Evolutionary conservation across 1,284 basidiomycete genomes (phyloP).

Genomic region (Moniliophthora roreri): DNA sequence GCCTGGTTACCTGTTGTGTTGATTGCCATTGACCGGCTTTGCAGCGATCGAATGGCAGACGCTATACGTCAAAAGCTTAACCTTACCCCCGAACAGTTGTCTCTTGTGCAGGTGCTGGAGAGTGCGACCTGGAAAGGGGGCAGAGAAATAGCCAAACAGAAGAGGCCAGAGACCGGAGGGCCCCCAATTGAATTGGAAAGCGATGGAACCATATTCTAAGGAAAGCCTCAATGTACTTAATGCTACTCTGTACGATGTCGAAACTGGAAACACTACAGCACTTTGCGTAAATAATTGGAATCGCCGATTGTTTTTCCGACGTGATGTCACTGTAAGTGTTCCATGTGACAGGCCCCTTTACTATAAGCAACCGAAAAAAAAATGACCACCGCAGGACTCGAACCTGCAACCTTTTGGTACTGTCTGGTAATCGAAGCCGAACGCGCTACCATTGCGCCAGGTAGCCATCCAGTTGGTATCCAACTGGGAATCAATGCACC

Average conservation of each 20-base stretch:
- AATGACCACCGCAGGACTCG: conserved; percentile 83
- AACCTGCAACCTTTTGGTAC: conserved; percentile 85
- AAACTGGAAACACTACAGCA: not conserved
- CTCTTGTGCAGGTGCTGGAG: conserved; percentile 88
- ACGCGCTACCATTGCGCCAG: conserved; percentile 85
- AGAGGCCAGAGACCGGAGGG: conserved; percentile 72
- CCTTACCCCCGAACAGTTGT: conserved; percentile 48
- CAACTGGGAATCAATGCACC: no score
- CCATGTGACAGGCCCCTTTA: no score
- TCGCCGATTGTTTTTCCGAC: no score
- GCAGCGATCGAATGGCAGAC: conserved; percentile 79
- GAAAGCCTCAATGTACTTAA: not conserved
- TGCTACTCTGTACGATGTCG: not conserved
- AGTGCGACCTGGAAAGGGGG: conserved; percentile 96
- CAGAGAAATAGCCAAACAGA: conserved; percentile 83
- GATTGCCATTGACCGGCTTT: conserved; percentile 5
- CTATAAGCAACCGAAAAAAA: not conserved
- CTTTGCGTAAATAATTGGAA: no score
- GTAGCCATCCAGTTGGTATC: no score
- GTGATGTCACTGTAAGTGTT: no score
- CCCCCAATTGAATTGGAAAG: conserved; percentile 88
- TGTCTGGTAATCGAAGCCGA: conserved; percentile 67
- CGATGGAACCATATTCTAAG: conserved; percentile 81
- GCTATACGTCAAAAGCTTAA: conserved; percentile 64
- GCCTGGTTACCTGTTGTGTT: not conserved